Evolutionary conservation across 441 rosid genomes (phyloP).

Genomic region (Jatropha podagrica): DNA sequence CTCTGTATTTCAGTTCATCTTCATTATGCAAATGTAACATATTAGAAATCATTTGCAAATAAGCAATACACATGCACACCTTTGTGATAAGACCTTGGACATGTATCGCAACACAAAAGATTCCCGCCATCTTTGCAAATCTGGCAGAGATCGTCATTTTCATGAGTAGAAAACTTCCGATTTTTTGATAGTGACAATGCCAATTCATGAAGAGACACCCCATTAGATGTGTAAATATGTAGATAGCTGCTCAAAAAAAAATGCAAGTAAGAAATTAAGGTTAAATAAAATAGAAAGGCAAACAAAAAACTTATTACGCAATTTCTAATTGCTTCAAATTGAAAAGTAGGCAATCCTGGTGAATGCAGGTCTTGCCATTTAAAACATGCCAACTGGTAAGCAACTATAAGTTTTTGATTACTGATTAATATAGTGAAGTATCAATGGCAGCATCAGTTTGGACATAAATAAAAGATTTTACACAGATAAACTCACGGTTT

Average conservation of each 20-base stretch:
- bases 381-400: conserved; percentile 5
- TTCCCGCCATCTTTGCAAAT: conserved; percentile 84
- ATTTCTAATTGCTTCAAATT: conserved; percentile 2
- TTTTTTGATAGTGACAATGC: conserved; percentile 59
- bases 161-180: conserved; percentile 48
- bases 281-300: not conserved
- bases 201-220: conserved; percentile 93
- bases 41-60: not conserved
- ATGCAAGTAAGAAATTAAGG: conserved; percentile 12
- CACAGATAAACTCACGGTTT: conserved; percentile 71
- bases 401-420: not conserved
- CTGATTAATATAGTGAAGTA: not conserved
- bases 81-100: conserved; percentile 92
- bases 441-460: conserved; percentile 15
- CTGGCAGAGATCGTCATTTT: conserved; percentile 88
- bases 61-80: conserved; percentile 38
- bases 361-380: conserved; percentile 1
- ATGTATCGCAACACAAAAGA: conserved; percentile 89
- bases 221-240: conserved; percentile 92
- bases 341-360: conserved; percentile 2
- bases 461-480: conserved; percentile 6
- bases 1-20: not conserved
- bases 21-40: not conserved
- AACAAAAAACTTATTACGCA: conserved; percentile 5
- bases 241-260: conserved; percentile 58